Base-by-base conservation (phyloP, 2,329 filamentous ascomycete genomes). In the Parafenestella ontariensis region DNA sequence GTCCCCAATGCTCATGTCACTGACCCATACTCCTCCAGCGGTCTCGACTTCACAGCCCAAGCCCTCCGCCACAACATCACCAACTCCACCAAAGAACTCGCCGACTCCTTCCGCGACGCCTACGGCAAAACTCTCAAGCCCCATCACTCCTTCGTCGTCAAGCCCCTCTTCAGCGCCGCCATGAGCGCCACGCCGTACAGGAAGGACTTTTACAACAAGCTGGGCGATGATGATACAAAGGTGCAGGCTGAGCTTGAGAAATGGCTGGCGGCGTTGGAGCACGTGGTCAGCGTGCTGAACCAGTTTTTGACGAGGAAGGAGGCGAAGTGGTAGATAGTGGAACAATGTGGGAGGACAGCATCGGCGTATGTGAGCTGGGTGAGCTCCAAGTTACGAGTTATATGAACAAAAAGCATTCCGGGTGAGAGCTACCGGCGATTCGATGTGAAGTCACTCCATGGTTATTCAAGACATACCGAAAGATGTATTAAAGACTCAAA, bases 151-250 rank as follows among this genome's bases (percentile, higher is more conserved):
- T 92, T 96, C 78, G 69, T 97, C 59, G 81, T 97, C 69, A 96
- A 96, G 84, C 92, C 92, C 57, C 84, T 97, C 73, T 98, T 98
- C 85, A 90, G 85, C 68, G 89, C 92, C 58, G 94, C 94, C 75
- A 96, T 99, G 92, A 86, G 86, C 66, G 93, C 92, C 17, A 94
- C 90, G 65, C 95, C 95, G 1, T 96, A 97, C 83, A 87, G 94
- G 66, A 91, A 91, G 76, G 91, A 94, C 78, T 98, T 99, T 75
- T 98, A 97, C 76, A 79, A 79, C 62, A 96, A 97, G 85, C 83
- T 99, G 39, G 92, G 90, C 33, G 80, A 82, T 18, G 85, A 91
- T 71, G 77, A 84, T 34, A 71, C 70, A 11, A 85, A 88, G 77
- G 88, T 95, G 44, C 68, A 82, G 46, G 72, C 78, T 50, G 86